Base-by-base conservation (phyloP, 345 rosid species). In the Eutrema japonicum region DNA sequence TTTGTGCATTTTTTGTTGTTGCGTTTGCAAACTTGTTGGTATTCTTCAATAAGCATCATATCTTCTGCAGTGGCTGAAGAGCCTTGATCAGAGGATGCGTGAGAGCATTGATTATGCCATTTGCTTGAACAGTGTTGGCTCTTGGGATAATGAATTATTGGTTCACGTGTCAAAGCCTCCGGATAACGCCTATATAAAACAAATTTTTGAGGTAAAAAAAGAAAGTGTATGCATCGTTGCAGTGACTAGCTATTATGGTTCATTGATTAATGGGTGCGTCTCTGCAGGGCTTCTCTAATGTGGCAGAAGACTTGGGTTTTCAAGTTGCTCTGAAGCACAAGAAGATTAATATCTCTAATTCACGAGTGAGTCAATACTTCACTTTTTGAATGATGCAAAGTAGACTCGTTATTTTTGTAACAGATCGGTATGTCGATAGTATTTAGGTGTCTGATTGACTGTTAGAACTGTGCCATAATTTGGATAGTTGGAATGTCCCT, bases 101-200 rank as follows among this genome's bases (percentile, higher is more conserved):
- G 99, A 95, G 87, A 88, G 90, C 78, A 86, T 95, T 68, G 99
- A 95, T 77, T 92, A 92, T 84, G 99, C 99, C 64, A 85, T 95
- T 73, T 95, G 99, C 86, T 86, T 95, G 77, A 95, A 95, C 85
- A 92, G 92, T 72, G 71, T 95, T 82, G 97, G 96, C 50, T 89
- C 93, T 62, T 85, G 91, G 96, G 84, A 88, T 62, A 75, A 78
- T 69, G 85, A 87, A 70, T 79, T 94, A 53, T 83, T 83, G 84
- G 59, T 91, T 68, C 97, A 94, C 13, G 97, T 94, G 70, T 94
- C 97, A 12, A 94, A 94, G 86, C 98, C 98, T 77, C 91, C 97
- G 37, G 97, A 94, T 52, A 94, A 94, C 70, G 91, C 90, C 66
- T 87, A 89, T 63, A 79, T 94, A 42, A 94, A 87, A 79, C 98